phyloP scores from a whole-genome alignment of 2,329 filamentous ascomycete genomes.

The Alternaria tenuissima region DNA sequence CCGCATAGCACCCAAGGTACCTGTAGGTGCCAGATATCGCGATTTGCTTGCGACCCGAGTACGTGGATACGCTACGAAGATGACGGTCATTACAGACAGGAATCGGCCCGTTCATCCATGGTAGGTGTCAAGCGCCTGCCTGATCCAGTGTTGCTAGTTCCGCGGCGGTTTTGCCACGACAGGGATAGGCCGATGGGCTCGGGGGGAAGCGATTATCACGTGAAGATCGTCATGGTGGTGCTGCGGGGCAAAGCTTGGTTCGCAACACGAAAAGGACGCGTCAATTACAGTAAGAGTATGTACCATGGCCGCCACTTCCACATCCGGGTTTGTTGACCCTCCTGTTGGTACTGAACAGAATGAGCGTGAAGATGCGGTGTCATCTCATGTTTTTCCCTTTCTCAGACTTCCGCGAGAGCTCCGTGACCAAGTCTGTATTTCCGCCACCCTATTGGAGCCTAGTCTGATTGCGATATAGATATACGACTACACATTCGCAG shows the following conservation, averaged over 20 bases:
- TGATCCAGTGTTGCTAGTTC: slow-evolving; percentile 16
- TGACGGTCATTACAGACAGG: slow-evolving; percentile 15
- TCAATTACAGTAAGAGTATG: slow-evolving; percentile 12
- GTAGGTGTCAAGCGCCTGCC: slow-evolving; percentile 23
- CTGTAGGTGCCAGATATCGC: neutral
- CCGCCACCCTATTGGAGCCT: neutral
- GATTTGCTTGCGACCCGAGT: slow-evolving; percentile 10
- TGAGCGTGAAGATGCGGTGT: slow-evolving; percentile 6
- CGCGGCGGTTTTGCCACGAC: slow-evolving; percentile 9
- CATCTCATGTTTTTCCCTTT: slow-evolving; percentile 35
- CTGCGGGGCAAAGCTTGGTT: slow-evolving; percentile 24
- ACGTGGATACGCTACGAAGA: slow-evolving; percentile 18
- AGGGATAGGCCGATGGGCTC: slow-evolving; percentile 5
- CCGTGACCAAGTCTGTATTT: slow-evolving; percentile 43
- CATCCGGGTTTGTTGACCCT: neutral
- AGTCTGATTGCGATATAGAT: slow-evolving; percentile 28
- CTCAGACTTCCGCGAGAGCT: slow-evolving; percentile 48
- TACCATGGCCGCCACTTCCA: slow-evolving; percentile 22
- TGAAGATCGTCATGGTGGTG: slow-evolving; percentile 18
- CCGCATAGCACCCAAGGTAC: slow-evolving; percentile 9
- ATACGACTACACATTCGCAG: slow-evolving; percentile 40
- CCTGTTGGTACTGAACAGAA: slow-evolving; percentile 5
- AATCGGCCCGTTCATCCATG: slow-evolving; percentile 27
- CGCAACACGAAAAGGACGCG: slow-evolving; percentile 27
- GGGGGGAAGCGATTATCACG: slow-evolving; percentile 14